These are phyloP conservation scores for Linaria vulgaris DNA, from an alignment of 257 asterid genomes.

Conservation along the genomic window DNA sequence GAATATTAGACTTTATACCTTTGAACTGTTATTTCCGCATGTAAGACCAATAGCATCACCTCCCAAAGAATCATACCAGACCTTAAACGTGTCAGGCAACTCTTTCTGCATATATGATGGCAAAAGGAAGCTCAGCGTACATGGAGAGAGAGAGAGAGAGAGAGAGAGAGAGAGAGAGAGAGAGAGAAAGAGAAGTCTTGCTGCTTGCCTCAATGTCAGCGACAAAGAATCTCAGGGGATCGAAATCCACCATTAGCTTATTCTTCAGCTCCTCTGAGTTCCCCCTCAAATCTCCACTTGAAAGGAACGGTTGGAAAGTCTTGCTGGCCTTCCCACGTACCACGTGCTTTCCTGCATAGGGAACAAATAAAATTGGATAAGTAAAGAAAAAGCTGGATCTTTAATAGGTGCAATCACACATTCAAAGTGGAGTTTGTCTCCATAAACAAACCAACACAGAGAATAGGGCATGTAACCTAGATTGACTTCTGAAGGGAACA, in stretches of 20 bases:
- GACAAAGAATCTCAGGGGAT: slow-evolving; percentile 68
- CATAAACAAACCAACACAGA: slow-evolving; percentile 6
- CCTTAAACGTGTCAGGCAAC: slow-evolving; percentile 64
- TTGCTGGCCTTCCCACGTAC: slow-evolving; percentile 69
- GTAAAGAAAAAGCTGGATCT: neutral
- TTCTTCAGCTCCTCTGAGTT: slow-evolving; percentile 49
- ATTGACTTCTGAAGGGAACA: slow-evolving; percentile 80
- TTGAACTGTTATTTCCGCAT: slow-evolving; percentile 44
- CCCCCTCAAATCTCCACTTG: slow-evolving; percentile 45
- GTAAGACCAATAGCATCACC: slow-evolving; percentile 97
- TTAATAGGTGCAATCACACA: neutral
- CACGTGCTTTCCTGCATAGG: slow-evolving; percentile 56
- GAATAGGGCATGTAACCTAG: slow-evolving; percentile 46
- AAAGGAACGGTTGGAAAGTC: slow-evolving; percentile 66
- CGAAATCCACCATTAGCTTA: slow-evolving; percentile 89
- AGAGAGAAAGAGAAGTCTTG: neutral
- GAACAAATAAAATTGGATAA: neutral
- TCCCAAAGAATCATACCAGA: slow-evolving; percentile 90
- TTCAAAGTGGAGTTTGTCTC: slow-evolving; percentile 4
- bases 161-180: too few species aligned
- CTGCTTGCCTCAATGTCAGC: slow-evolving; percentile 73
- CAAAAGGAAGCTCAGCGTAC: slow-evolving; percentile 18
- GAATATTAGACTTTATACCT: slow-evolving; percentile 41
- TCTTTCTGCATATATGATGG: slow-evolving; percentile 50
- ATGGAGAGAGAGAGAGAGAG: neutral